These are phyloP conservation scores for Centrapalus pauciflorus DNA, from an alignment of 129 eudicot species.

Conservation along the genomic window DNA sequence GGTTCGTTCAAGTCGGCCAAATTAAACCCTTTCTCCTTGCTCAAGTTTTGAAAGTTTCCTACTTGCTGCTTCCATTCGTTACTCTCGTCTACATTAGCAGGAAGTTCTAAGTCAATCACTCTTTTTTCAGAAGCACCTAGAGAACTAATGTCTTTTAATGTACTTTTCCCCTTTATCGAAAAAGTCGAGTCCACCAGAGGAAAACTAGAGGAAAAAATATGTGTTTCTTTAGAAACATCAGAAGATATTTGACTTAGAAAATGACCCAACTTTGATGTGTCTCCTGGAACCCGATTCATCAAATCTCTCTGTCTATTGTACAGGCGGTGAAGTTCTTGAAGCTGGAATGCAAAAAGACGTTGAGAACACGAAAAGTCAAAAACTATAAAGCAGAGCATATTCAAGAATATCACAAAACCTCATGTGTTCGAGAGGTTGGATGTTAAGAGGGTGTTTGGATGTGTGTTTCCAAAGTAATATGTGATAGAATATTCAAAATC, in stretches of 20 bases:
- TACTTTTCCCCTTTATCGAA: slow-evolving; percentile 29
- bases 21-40: slow-evolving; percentile 12
- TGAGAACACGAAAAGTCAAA: slow-evolving; percentile 3
- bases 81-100: slow-evolving; percentile 29
- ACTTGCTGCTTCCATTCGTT: slow-evolving; percentile 23
- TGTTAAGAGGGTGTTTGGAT: too few species aligned
- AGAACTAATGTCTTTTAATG: slow-evolving; percentile 5
- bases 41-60: slow-evolving; percentile 4
- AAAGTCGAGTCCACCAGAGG: slow-evolving; percentile 20
- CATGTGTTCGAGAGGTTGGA: background rate
- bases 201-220: slow-evolving; percentile 19
- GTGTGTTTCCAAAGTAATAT: too few species aligned
- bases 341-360: slow-evolving; percentile 36
- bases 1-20: slow-evolving; percentile 53
- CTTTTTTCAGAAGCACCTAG: slow-evolving; percentile 23
- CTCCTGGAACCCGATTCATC: slow-evolving; percentile 41
- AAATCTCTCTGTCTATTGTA: slow-evolving; percentile 63
- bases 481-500: too few species aligned
- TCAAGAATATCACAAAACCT: background rate
- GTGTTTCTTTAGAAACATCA: slow-evolving; percentile 25
- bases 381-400: background rate
- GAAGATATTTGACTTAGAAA: slow-evolving; percentile 18
- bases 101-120: slow-evolving; percentile 32
- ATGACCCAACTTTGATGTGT: slow-evolving; percentile 22
- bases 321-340: slow-evolving; percentile 81